Evolutionary conservation across 192 early-diverging fungal species (phyloP).

Genomic region (Coemansia sp.): DNA sequence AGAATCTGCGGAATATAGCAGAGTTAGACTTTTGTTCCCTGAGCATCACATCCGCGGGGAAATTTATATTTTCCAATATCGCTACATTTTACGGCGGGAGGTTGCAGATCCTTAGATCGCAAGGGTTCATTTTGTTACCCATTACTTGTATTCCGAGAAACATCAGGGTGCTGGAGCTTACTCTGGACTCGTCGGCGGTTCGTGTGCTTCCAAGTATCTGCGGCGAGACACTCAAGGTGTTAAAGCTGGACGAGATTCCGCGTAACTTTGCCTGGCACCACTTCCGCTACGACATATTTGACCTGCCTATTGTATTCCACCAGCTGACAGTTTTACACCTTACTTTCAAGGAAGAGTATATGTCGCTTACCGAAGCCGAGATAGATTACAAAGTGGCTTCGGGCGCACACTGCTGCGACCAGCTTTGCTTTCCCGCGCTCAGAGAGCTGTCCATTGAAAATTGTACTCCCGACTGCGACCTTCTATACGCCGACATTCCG

Average conservation of each 20-base stretch:
- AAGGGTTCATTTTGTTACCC: background rate
- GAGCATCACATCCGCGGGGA: too few species aligned
- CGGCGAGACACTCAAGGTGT: too few species aligned
- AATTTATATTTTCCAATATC: too few species aligned
- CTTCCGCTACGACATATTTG: background rate
- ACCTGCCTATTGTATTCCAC: background rate
- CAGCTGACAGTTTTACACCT: background rate
- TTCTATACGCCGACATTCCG: background rate
- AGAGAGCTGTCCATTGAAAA: background rate
- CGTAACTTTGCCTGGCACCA: background rate
- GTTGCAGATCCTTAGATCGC: background rate
- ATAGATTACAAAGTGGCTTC: background rate
- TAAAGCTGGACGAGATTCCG: too few species aligned
- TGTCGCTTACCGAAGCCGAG: background rate
- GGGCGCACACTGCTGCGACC: background rate
- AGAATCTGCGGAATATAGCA: too few species aligned
- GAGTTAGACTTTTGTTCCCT: too few species aligned
- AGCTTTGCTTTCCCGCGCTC: background rate
- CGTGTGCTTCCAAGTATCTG: too few species aligned
- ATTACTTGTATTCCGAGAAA: background rate
- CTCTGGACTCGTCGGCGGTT: too few species aligned
- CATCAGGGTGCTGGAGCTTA: too few species aligned
- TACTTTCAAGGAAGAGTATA: background rate
- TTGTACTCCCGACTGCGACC: conserved; percentile 1
- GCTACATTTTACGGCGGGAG: background rate